Evolutionary conservation across 2,329 filamentous ascomycete genomes (phyloP).

Genomic region (Fusarium sp.): DNA sequence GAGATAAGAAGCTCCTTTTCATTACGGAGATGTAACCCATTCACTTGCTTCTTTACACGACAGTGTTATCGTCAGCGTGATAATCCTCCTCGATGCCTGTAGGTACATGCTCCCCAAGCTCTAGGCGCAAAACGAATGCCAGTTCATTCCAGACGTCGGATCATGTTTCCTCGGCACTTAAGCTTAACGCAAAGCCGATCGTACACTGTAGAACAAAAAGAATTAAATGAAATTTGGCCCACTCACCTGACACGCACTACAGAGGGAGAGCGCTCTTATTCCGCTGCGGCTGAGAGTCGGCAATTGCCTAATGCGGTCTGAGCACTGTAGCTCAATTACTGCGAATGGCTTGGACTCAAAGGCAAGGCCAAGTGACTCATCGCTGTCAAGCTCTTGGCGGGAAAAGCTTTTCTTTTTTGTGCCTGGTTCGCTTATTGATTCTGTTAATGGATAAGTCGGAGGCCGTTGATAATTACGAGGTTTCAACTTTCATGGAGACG

Average conservation of each 20-base stretch:
- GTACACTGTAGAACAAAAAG: neutral
- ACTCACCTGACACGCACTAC: slow-evolving; percentile 21
- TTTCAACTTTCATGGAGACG: neutral
- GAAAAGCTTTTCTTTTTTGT: neutral
- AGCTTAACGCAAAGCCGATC: neutral
- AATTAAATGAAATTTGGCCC: neutral
- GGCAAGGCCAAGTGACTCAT: neutral
- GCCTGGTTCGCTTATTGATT: neutral
- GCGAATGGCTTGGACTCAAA: neutral
- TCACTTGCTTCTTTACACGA: neutral
- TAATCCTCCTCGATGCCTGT: accelerated
- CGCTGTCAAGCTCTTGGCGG: neutral
- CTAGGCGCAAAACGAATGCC: neutral
- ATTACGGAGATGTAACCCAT: neutral
- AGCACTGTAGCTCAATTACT: neutral
- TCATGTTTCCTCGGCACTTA: neutral
- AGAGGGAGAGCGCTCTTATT: neutral
- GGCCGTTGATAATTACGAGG: neutral
- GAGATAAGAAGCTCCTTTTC: neutral
- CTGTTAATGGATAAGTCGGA: neutral
- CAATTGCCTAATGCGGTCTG: slow-evolving; percentile 7
- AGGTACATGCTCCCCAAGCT: neutral
- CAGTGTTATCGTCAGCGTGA: no score
- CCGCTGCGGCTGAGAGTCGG: slow-evolving; percentile 22
- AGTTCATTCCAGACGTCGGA: neutral